Percentiles rank a stretch among this genome's conserved stretches.
These are phyloP conservation scores for Acanthamoeba rhysodes DNA, from an alignment of 208 protist genomes.

Conservation along the genomic window DNA sequence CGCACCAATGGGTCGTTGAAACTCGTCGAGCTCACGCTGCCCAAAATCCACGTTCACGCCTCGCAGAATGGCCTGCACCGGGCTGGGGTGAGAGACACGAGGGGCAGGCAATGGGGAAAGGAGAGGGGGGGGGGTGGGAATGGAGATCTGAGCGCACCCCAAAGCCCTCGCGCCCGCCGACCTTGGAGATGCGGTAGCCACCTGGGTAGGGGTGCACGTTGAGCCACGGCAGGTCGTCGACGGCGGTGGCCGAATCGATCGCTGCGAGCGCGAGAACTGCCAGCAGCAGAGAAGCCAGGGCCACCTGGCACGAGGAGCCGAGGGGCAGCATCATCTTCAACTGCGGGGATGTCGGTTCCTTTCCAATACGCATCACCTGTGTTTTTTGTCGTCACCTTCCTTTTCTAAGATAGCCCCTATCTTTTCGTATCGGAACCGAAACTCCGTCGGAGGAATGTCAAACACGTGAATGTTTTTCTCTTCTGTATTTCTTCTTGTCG, in stretches of 20 bases:
- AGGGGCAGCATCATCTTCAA: background rate
- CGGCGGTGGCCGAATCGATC: background rate
- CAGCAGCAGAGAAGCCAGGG: too few relatives aligned
- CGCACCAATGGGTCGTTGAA: background rate
- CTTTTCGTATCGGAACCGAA: too few relatives aligned
- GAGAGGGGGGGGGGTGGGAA: background rate
- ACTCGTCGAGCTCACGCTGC: background rate
- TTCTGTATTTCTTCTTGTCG: background rate
- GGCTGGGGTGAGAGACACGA: background rate
- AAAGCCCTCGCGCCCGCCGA: background rate
- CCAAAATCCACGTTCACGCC: background rate
- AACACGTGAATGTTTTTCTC: too few relatives aligned
- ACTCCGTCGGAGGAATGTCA: too few relatives aligned
- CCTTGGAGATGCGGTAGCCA: background rate
- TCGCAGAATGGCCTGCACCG: background rate
- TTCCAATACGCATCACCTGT: too few relatives aligned
- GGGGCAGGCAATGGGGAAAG: too few relatives aligned
- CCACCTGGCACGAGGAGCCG: background rate
- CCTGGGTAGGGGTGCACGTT: background rate
- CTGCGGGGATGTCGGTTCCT: too few relatives aligned
- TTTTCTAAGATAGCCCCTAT: too few relatives aligned
- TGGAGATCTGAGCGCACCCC: background rate
- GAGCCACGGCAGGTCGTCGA: background rate
- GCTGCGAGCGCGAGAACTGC: background rate
- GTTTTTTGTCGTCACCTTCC: too few relatives aligned